Percentiles rank a stretch among this genome's conserved stretches.
Evolutionary conservation across 805 yeast species (phyloP).

Genomic region (Barnettozyma vustinii): DNA sequence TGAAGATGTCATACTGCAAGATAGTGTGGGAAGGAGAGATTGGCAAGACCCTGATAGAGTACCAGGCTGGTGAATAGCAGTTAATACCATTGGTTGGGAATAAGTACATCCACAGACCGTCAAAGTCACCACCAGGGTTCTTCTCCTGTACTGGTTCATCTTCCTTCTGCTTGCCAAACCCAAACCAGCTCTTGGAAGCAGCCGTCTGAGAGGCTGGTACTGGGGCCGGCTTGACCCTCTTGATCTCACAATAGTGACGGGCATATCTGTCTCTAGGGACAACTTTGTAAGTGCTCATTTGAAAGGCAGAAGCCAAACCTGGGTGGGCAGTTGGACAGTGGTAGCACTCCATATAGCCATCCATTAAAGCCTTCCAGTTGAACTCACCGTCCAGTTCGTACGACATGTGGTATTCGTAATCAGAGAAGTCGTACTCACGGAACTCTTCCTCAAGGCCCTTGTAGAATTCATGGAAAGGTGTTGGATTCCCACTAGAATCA

Average conservation of each 20-base stretch:
- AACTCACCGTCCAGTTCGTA: constrained; percentile 58
- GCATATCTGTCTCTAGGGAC: constrained; percentile 55
- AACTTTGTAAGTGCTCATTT: constrained; percentile 60
- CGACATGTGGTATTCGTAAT: constrained; percentile 60
- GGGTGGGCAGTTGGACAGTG: constrained; percentile 69
- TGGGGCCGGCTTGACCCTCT: constrained; percentile 27
- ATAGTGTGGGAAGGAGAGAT: constrained; percentile 47
- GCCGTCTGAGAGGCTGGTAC: constrained; percentile 27
- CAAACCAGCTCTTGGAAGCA: constrained; percentile 44
- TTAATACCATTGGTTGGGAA: constrained; percentile 58
- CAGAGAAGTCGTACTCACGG: constrained; percentile 53
- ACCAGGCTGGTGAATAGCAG: constrained; percentile 65
- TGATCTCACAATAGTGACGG: constrained; percentile 55
- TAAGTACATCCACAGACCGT: constrained; percentile 58
- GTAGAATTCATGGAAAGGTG: constrained; percentile 48
- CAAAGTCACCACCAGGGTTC: constrained; percentile 58
- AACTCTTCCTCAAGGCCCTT: constrained; percentile 45
- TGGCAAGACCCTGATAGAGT: constrained; percentile 56
- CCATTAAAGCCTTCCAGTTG: constrained; percentile 66
- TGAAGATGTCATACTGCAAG: constrained; percentile 54
- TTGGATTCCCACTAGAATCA: constrained; percentile 35
- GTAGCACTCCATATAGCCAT: constrained; percentile 63
- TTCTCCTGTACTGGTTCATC: constrained; percentile 22
- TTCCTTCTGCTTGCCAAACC: constrained; percentile 35
- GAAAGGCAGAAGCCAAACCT: constrained; percentile 50